Percentiles rank a stretch among this genome's conserved stretches.
phyloP scores from a whole-genome alignment of 192 early-diverging fungal genomes.

The Linnemannia zychae region DNA sequence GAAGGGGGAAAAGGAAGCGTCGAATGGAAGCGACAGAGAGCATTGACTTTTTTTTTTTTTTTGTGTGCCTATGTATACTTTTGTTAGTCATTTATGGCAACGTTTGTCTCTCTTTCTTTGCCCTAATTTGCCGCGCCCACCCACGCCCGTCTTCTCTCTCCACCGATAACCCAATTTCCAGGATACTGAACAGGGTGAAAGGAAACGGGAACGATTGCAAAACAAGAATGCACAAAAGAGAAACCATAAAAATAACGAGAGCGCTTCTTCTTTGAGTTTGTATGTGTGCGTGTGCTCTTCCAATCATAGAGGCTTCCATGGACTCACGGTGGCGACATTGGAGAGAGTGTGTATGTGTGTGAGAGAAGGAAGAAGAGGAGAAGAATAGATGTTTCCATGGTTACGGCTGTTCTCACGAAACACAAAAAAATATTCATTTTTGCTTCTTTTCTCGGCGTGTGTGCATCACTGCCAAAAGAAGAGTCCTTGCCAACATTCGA shows the following conservation, averaged over 20 bases:
- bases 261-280: background rate
- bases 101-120: background rate
- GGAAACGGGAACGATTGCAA: background rate
- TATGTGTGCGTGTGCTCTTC: background rate
- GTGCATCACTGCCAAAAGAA: slow-evolving; percentile 7
- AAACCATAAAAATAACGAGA: background rate
- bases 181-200: background rate
- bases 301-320: background rate
- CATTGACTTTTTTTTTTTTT: background rate
- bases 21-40: background rate
- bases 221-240: background rate
- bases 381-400: slow-evolving; percentile 6
- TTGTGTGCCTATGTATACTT: background rate
- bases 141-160: background rate
- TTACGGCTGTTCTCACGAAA: background rate
- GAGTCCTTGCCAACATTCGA: background rate
- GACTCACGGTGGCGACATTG: background rate
- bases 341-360: background rate
- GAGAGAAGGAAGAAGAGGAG: background rate
- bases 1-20: background rate
- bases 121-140: background rate
- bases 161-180: background rate
- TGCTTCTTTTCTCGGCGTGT: no score
- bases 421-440: no score
- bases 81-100: background rate